These are phyloP conservation scores for Echria macrotheca DNA, from an alignment of 495 filamentous ascomycete species.

Conservation along the genomic window DNA sequence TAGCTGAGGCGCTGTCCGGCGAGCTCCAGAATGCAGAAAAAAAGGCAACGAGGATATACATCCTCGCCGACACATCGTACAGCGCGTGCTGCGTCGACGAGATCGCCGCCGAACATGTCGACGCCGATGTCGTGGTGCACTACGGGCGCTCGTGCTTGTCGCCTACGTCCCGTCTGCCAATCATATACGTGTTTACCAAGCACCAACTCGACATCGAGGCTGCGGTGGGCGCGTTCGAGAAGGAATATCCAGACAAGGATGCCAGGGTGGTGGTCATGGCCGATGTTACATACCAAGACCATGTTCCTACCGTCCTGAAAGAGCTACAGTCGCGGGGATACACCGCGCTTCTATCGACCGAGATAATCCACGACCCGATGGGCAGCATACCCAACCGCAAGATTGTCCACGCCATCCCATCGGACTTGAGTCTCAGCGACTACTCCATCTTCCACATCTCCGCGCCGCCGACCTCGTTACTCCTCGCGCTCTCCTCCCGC, in stretches of 20 bases:
- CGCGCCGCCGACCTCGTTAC: slow-evolving; percentile 72
- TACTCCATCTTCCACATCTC: slow-evolving; percentile 89
- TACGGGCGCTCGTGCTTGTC: slow-evolving; percentile 91
- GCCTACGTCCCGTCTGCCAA: slow-evolving; percentile 80
- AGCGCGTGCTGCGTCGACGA: slow-evolving; percentile 97
- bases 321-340: slow-evolving; percentile 59
- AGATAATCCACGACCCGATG: slow-evolving; percentile 70
- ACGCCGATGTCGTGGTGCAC: slow-evolving; percentile 88
- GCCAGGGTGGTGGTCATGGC: slow-evolving; percentile 77
- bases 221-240: slow-evolving; percentile 58
- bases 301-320: slow-evolving; percentile 52
- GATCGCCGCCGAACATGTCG: slow-evolving; percentile 88
- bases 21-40: slow-evolving; percentile 41
- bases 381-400: slow-evolving; percentile 79
- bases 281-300: slow-evolving; percentile 76
- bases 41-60: slow-evolving; percentile 55
- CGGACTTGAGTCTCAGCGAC: slow-evolving; percentile 52
- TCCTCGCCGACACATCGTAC: slow-evolving; percentile 94
- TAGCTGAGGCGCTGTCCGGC: slow-evolving; percentile 61
- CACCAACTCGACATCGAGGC: slow-evolving; percentile 55
- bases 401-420: slow-evolving; percentile 29
- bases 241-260: slow-evolving; percentile 56
- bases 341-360: slow-evolving; percentile 59
- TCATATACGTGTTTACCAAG: slow-evolving; percentile 86
- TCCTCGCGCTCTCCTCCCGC: slow-evolving; percentile 81